Base-by-base conservation (phyloP, 108 stramenopile genomes). In the Cyclostephanos tholiformis region DNA sequence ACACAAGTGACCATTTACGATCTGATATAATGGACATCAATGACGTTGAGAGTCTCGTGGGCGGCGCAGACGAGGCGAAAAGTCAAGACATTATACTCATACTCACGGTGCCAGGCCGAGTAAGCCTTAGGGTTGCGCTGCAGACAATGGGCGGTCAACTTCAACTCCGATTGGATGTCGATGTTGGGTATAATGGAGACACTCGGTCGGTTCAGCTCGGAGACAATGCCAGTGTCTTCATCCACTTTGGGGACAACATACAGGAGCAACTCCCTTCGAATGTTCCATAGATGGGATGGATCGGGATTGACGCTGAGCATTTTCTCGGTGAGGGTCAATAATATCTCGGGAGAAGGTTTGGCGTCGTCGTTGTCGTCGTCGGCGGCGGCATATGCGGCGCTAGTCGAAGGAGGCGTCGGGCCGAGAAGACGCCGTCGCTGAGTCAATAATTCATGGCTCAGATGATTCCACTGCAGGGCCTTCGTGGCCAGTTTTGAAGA, bases 51-150 rank as follows among this genome's bases (percentile, higher is more conserved):
- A 46, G 44, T 12, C 12, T 41, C 9, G 9, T 41, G 41, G 16
- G 13, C 16, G 44, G 44, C 16, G 44, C 44, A 17, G 3, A 14
- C 16, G 16, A 14, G 44, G 14, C 13, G 44, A 16, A 46, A 14
- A 14, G 3, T 41, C 4, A 41, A 41, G 7, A 41, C 9, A 41
- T 10, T 41, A 8, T 14, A 46, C 3, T 16, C 16, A 14, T 14
- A 46, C 44, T 46, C 44, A 46, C 44, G 99, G 84, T 96, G 96
- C 99, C 99, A 99, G 2, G 96, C 84, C 13, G 88, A 86, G 84
- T 99, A 98, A 22, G 95, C 90, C 86, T 99, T 99, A 36, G 97
- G 97, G 74, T 98, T 98, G 56, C 91, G 82, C 50, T 93, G 83
- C 10, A 97, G 69, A 65, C 91, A 93, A 56, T 83, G 83, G 52